Evolutionary conservation across 2,329 filamentous ascomycete species (phyloP).

Genomic region (Verticillium zaregamsianum): DNA sequence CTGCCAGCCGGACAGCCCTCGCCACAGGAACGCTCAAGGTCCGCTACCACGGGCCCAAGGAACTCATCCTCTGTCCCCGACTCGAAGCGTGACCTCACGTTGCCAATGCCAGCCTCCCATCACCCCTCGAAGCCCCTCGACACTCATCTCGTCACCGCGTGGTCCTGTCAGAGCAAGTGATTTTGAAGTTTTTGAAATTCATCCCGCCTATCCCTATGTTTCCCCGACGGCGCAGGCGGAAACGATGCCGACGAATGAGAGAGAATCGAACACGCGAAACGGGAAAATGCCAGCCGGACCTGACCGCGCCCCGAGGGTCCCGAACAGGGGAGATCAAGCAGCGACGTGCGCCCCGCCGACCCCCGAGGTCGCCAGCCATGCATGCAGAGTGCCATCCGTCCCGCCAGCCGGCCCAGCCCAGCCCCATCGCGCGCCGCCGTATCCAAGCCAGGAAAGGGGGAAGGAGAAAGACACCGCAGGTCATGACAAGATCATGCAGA

Average conservation of each 20-base stretch:
- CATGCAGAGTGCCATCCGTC: not conserved
- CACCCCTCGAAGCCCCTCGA: too few relatives aligned
- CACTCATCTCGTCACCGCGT: too few relatives aligned
- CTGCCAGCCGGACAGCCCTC: too few relatives aligned
- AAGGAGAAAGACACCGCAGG: slow-evolving; percentile 1
- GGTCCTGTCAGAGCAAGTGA: too few relatives aligned
- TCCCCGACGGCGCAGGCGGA: too few relatives aligned
- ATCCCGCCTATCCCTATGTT: not conserved
- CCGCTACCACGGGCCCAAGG: too few relatives aligned
- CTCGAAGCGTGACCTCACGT: too few relatives aligned
- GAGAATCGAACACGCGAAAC: slow-evolving; percentile 13
- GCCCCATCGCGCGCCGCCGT: not conserved
- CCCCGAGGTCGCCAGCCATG: not conserved
- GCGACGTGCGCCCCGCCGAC: too few relatives aligned
- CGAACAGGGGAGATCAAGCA: not conserved
- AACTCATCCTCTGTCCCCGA: too few relatives aligned
- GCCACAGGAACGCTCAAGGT: too few relatives aligned
- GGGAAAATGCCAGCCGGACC: slow-evolving; percentile 10
- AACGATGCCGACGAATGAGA: slow-evolving; percentile 20
- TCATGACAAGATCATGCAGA: slow-evolving; percentile 29
- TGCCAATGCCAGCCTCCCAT: too few relatives aligned
- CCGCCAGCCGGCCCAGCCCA: not conserved
- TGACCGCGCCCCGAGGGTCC: not conserved
- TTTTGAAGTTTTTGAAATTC: not conserved
- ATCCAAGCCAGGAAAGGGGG: not conserved